Percentiles rank a stretch among this genome's conserved stretches.
Evolutionary conservation across 2,329 filamentous ascomycete species (phyloP).

Genomic region (Aspergillus terreus): DNA sequence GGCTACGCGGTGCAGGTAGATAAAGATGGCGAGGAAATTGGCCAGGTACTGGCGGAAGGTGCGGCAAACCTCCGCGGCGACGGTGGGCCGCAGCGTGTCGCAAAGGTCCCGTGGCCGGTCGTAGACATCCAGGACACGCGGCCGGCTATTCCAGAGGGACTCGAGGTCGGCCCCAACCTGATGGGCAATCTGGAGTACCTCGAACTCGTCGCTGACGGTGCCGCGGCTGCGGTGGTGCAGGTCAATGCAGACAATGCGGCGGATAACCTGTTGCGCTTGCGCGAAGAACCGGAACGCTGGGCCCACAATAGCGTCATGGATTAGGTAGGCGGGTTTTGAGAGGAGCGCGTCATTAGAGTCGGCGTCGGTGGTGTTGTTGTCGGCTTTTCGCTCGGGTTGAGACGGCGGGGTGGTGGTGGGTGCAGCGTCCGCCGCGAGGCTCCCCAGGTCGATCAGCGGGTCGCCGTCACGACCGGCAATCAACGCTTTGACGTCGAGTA

Average conservation of each 20-base stretch:
- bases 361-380: slow-evolving; percentile 3
- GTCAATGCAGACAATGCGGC: slow-evolving; percentile 33
- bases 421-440: slow-evolving; percentile 6
- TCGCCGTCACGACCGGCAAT: slow-evolving; percentile 36
- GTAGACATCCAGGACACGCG: slow-evolving; percentile 30
- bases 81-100: slow-evolving; percentile 20
- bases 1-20: slow-evolving; percentile 35
- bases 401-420: neutral
- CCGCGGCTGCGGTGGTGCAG: slow-evolving; percentile 37
- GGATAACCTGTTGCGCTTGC: slow-evolving; percentile 31
- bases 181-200: slow-evolving; percentile 36
- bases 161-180: slow-evolving; percentile 34
- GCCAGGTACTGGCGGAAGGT: slow-evolving; percentile 33
- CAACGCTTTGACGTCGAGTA: slow-evolving; percentile 33
- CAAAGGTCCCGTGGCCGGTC: slow-evolving; percentile 24
- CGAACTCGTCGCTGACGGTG: slow-evolving; percentile 35
- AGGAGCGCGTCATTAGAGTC: slow-evolving; percentile 17
- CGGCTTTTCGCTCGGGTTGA: slow-evolving; percentile 2
- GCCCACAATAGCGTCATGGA: slow-evolving; percentile 28
- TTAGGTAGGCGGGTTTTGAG: slow-evolving; percentile 26
- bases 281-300: slow-evolving; percentile 33
- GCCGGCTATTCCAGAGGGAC: slow-evolving; percentile 31
- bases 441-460: slow-evolving; percentile 26
- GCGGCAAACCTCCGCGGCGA: slow-evolving; percentile 28
- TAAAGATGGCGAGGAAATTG: slow-evolving; percentile 34